Percentiles rank a stretch among this genome's conserved stretches.
Evolutionary conservation across 352 stramenopile species (phyloP).

Genomic region (Pythium volutum): DNA sequence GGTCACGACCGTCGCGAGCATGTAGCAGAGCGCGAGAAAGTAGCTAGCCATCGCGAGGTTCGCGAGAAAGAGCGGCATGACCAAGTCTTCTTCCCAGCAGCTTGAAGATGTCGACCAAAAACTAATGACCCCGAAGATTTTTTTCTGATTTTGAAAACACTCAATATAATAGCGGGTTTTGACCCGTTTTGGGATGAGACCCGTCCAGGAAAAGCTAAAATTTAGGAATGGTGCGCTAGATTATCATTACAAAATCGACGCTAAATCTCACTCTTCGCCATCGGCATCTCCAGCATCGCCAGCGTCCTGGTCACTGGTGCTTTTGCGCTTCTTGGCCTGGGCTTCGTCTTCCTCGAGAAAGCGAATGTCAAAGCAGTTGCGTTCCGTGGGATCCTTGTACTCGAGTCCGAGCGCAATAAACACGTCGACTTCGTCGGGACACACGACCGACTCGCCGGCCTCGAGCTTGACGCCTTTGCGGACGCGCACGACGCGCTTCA

Average conservation of each 20-base stretch:
- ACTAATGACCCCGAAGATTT: no score
- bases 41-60: slow-evolving; percentile 87
- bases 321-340: slow-evolving; percentile 38
- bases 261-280: neutral
- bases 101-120: slow-evolving; percentile 10
- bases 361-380: slow-evolving; percentile 81
- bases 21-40: slow-evolving; percentile 87
- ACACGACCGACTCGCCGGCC: slow-evolving; percentile 69
- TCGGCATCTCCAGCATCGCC: neutral
- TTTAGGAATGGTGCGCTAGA: neutral
- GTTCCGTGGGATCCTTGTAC: slow-evolving; percentile 78
- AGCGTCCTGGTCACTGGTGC: neutral
- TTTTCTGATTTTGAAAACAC: neutral
- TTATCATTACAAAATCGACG: neutral
- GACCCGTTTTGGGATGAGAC: no score
- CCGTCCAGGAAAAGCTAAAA: neutral
- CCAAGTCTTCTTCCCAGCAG: neutral
- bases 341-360: slow-evolving; percentile 78
- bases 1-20: slow-evolving; percentile 75
- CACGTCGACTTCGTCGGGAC: slow-evolving; percentile 76
- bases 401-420: slow-evolving; percentile 82
- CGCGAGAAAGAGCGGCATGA: slow-evolving; percentile 84
- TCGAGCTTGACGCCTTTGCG: slow-evolving; percentile 57
- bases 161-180: no score
- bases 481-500: slow-evolving; percentile 56